Conservation (phyloP, 441 rosid species). For the Pelargonium australe region DNA sequence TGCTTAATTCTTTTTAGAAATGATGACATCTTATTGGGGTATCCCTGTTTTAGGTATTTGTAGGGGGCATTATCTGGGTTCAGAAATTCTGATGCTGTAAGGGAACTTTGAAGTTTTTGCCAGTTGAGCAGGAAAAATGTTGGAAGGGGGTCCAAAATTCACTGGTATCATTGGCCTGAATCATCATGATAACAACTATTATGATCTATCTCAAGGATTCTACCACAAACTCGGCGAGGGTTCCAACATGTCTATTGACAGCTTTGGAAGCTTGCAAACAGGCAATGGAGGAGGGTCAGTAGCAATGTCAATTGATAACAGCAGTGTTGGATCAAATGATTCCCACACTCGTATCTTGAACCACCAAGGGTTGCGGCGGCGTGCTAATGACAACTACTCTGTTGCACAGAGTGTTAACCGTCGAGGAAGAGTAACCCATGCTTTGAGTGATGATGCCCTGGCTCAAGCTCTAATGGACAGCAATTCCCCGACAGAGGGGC, state of each 20-base stretch:
- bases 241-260: slow-evolving; percentile 33
- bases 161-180: slow-evolving; percentile 31
- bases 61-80: neutral
- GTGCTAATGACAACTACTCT: slow-evolving; percentile 27
- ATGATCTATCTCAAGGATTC: slow-evolving; percentile 23
- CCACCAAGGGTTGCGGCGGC: slow-evolving; percentile 30
- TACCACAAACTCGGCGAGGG: slow-evolving; percentile 32
- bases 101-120: slow-evolving; percentile 6
- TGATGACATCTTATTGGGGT: neutral
- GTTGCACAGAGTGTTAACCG: slow-evolving; percentile 35
- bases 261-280: slow-evolving; percentile 29
- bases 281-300: slow-evolving; percentile 33
- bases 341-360: slow-evolving; percentile 31
- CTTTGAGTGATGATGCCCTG: slow-evolving; percentile 33
- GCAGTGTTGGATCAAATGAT: slow-evolving; percentile 27
- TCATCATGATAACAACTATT: slow-evolving; percentile 24
- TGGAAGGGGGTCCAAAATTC: slow-evolving; percentile 30
- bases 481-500: slow-evolving; percentile 33
- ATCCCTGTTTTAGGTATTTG: neutral
- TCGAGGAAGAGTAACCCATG: slow-evolving; percentile 36
- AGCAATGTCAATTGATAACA: slow-evolving; percentile 25
- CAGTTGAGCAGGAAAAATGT: slow-evolving; percentile 18
- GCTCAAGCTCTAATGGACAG: slow-evolving; percentile 40
- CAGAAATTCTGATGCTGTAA: slow-evolving; percentile 22
- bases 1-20: neutral